phyloP scores from a whole-genome alignment of 345 rosid genomes.

The Microcos paniculata region DNA sequence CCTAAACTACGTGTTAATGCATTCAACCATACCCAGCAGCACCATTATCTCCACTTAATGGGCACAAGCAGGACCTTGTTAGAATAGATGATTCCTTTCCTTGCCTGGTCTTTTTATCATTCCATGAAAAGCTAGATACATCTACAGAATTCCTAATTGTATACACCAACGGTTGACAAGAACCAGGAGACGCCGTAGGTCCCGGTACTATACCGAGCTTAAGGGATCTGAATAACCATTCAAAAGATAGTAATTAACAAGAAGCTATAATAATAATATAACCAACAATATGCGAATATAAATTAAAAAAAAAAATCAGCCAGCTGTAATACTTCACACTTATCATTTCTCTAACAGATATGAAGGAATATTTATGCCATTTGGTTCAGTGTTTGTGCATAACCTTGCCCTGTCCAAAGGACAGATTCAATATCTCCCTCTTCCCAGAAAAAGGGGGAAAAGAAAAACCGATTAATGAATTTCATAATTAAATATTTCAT shows the following conservation, averaged over 20 bases:
- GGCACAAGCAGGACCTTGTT: conserved; percentile 58
- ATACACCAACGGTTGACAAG: conserved; percentile 57
- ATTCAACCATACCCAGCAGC: conserved; percentile 54
- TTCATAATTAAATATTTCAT: not conserved
- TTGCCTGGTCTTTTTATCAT: conserved; percentile 68
- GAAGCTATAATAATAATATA: not conserved
- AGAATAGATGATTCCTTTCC: conserved; percentile 73
- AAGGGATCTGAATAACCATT: conserved; percentile 55
- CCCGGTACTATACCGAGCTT: conserved; percentile 81
- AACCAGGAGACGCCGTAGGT: conserved; percentile 42
- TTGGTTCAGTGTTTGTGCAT: no score
- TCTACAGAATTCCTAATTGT: conserved; percentile 59
- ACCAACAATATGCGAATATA: not conserved
- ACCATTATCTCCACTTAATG: conserved; percentile 51
- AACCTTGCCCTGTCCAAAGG: no score
- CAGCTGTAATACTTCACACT: not conserved
- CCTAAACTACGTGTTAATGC: conserved; percentile 6
- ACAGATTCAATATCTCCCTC: no score
- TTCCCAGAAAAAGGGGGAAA: no score
- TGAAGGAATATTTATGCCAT: not conserved
- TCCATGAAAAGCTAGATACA: conserved; percentile 65
- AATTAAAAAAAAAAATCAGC: no score
- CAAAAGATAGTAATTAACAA: conserved; percentile 9
- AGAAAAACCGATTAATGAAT: not conserved
- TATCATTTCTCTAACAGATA: not conserved